Percentiles rank a stretch among this genome's conserved stretches.
phyloP scores from a whole-genome alignment of 495 filamentous ascomycete species.

The Aeminium ludgeri region DNA sequence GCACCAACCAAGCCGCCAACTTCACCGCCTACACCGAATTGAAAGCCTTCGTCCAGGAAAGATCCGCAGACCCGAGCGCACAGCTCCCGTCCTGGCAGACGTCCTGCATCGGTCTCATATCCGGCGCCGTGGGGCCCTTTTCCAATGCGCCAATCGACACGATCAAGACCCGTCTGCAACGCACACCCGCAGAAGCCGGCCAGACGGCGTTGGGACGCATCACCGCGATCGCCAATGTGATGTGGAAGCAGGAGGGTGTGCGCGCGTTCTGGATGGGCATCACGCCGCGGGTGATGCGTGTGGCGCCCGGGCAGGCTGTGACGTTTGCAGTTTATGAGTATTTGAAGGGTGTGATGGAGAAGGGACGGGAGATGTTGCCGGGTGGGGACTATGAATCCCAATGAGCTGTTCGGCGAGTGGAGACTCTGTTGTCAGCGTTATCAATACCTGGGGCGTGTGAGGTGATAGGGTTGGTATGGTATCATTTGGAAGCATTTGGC shows the following conservation, averaged over 20 bases:
- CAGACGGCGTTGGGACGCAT: constrained; percentile 66
- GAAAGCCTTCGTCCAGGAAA: constrained; percentile 54
- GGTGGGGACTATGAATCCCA: constrained; percentile 65
- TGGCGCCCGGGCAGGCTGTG: constrained; percentile 92
- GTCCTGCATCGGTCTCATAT: constrained; percentile 74
- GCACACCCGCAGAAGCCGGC: constrained; percentile 65
- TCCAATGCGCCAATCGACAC: constrained; percentile 97
- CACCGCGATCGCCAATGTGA: constrained; percentile 59
- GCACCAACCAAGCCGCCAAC: constrained; percentile 92
- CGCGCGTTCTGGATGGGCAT: constrained; percentile 98
- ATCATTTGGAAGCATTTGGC: too few relatives aligned
- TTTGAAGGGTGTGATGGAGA: constrained; percentile 69
- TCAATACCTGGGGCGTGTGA: too few relatives aligned
- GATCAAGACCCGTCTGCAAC: constrained; percentile 94
- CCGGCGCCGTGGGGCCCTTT: constrained; percentile 86
- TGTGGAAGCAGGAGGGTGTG: constrained; percentile 92
- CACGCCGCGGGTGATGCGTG: constrained; percentile 91
- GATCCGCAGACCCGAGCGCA: constrained; percentile 35
- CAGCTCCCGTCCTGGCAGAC: constrained; percentile 80
- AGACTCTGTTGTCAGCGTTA: not conserved
- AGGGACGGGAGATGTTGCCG: constrained; percentile 45
- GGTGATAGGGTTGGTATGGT: too few relatives aligned
- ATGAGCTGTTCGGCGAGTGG: not conserved
- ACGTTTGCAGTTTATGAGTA: constrained; percentile 97
- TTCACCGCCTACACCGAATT: constrained; percentile 97